phyloP scores from a whole-genome alignment of 768 basidiomycete genomes.

The Tremella mesenterica region DNA sequence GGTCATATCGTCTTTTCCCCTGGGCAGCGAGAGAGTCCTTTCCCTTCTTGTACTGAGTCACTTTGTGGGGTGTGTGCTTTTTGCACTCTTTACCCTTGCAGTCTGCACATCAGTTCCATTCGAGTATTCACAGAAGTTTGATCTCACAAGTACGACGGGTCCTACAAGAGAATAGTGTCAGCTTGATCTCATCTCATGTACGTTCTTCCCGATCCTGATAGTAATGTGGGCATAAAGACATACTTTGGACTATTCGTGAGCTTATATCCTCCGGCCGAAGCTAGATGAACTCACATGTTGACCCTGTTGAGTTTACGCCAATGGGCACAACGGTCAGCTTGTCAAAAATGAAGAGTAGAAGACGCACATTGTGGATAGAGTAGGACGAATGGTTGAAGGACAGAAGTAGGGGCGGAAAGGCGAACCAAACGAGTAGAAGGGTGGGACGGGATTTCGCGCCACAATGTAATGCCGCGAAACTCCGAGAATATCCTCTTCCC shows the following conservation, averaged over 20 bases:
- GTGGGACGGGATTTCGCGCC: neutral
- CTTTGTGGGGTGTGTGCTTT: slow-evolving; percentile 79
- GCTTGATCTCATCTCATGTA: neutral
- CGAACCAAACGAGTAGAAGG: neutral
- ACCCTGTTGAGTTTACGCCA: slow-evolving; percentile 2
- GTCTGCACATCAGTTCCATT: slow-evolving; percentile 6
- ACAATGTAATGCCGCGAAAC: slow-evolving; percentile 36
- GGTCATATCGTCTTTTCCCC: slow-evolving; percentile 99
- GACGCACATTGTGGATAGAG: neutral
- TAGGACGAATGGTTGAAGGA: neutral
- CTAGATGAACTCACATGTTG: slow-evolving; percentile 41
- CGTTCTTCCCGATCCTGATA: too few species aligned
- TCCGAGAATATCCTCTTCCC: slow-evolving; percentile 12
- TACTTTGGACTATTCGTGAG: slow-evolving; percentile 28
- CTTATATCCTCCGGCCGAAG: slow-evolving; percentile 4
- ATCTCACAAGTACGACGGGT: slow-evolving; percentile 93
- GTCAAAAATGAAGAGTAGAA: neutral
- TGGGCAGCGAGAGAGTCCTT: slow-evolving; percentile 96
- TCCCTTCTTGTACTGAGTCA: slow-evolving; percentile 99
- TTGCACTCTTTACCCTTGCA: slow-evolving; percentile 18
- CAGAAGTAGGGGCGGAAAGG: neutral
- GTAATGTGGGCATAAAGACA: slow-evolving; percentile 10
- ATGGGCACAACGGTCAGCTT: slow-evolving; percentile 15
- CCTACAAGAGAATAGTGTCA: slow-evolving; percentile 46
- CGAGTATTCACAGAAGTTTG: too few species aligned